Evolutionary conservation across 2,329 filamentous ascomycete genomes (phyloP).

Genomic region (Verticillium nubilum): DNA sequence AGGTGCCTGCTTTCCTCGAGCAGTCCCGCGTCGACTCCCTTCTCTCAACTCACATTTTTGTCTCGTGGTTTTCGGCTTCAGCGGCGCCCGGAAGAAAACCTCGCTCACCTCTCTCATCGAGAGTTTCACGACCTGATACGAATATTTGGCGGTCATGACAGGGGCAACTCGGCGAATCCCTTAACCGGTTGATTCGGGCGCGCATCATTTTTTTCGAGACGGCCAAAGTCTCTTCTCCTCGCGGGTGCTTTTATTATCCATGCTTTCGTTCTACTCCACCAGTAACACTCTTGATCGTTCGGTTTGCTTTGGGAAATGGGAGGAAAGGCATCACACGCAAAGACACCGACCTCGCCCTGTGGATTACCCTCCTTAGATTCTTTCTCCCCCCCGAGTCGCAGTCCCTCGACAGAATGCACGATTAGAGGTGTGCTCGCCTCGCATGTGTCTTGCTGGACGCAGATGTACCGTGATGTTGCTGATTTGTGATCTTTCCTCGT

Average conservation of each 20-base stretch:
- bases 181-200: slow-evolving; percentile 10
- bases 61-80: slow-evolving; percentile 10
- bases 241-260: slow-evolving; percentile 7
- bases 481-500: background rate
- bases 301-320: slow-evolving; percentile 6
- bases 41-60: slow-evolving; percentile 4
- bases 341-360: slow-evolving; percentile 6
- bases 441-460: background rate
- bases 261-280: background rate
- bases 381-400: slow-evolving; percentile 9
- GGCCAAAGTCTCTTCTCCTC: background rate
- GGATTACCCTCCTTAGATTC: slow-evolving; percentile 11
- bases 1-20: background rate
- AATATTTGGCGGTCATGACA: slow-evolving; percentile 11
- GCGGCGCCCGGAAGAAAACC: slow-evolving; percentile 4
- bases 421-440: background rate
- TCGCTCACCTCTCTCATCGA: slow-evolving; percentile 12
- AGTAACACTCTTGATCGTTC: background rate
- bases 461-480: slow-evolving; percentile 1
- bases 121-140: slow-evolving; percentile 13
- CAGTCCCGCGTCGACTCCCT: background rate
- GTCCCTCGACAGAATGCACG: slow-evolving; percentile 11
- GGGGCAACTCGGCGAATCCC: slow-evolving; percentile 7
- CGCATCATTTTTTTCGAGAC: background rate
- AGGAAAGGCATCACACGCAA: slow-evolving; percentile 7